Evolutionary conservation across 495 filamentous ascomycete species (phyloP), one percentile per base, ranked within the genome.

Genomic region (Tuber borchii): DNA sequence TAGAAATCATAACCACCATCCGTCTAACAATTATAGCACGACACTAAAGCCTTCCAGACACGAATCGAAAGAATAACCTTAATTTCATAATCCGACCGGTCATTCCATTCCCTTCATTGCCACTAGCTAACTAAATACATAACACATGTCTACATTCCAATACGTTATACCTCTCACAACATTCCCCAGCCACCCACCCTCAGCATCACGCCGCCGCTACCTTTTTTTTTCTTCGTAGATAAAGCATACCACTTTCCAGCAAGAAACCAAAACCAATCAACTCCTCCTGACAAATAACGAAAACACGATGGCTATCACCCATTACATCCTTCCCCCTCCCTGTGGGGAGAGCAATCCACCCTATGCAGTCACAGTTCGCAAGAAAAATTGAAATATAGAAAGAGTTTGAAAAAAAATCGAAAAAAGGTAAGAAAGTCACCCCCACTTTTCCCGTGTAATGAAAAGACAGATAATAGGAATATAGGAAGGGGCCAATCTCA

Each of bases 301-400:
- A 31, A 46, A 34, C 34, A 40, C 68, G 26, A 70, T 48, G 40
- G 8, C 34, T 45, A 71, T 79, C 78, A 79, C 72, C 75, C 76
- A 79, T 79, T 79, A 79, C 56, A 40, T 75, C 78, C 78, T 72
- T 73, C 77, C n/a, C 40, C 70, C 65, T 65, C 68, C 26, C 12
- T 65, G 14, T 46, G 14, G 14, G 56, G 56, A 31, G 56, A 65
- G 31, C 56, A 34, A 34, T 34, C 56, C 56, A 65, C 1, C 56
- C 26, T 65, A 65, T 65, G 56, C 26, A 19, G 26, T 34, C 56
- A 4, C 31, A 34, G 56, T 34, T 65, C 7, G 14, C 9, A 65
- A 17, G 26, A 34, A 65, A 56, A 56, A 48, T 48, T 17, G 45
- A 56, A 34, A 65, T 31, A 65, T 65, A 26, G 26, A 65, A 65